phyloP scores from a whole-genome alignment of 139 green algal species.

The Volvox reticuliferus region DNA sequence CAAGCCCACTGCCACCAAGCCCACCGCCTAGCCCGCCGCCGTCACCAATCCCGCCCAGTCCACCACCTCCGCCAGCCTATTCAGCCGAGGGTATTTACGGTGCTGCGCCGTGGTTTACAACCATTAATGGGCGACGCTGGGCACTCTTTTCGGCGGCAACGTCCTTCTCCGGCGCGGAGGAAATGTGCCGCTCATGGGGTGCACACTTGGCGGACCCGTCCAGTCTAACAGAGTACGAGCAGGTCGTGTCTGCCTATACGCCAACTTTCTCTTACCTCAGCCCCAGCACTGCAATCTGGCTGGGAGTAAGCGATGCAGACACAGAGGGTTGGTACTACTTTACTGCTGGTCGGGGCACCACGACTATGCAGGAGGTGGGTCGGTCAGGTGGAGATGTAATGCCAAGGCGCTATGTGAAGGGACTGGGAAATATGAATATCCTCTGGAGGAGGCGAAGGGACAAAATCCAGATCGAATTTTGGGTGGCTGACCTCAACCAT shows the following conservation, averaged over 20 bases:
- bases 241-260: neutral
- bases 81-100: conserved; percentile 26
- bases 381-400: too few species aligned
- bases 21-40: neutral
- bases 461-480: too few species aligned
- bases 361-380: conserved; percentile 8
- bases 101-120: conserved; percentile 22
- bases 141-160: neutral
- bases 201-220: conserved; percentile 1
- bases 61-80: conserved; percentile 34
- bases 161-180: neutral
- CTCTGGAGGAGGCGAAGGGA: too few species aligned
- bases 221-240: neutral
- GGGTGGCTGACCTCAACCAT: too few species aligned
- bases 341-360: conserved; percentile 1
- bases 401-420: too few species aligned
- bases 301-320: conserved; percentile 41
- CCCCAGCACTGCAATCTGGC: conserved; percentile 16
- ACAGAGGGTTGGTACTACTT: conserved; percentile 50
- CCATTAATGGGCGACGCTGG: neutral
- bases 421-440: too few species aligned
- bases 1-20: neutral
- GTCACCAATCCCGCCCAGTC: neutral
- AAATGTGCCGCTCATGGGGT: neutral
- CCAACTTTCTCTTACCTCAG: conserved; percentile 17